Evolutionary conservation across 2,329 filamentous ascomycete species (phyloP), one percentile per base, ranked within the genome.

Genomic region (Aspergillus vadensis): DNA sequence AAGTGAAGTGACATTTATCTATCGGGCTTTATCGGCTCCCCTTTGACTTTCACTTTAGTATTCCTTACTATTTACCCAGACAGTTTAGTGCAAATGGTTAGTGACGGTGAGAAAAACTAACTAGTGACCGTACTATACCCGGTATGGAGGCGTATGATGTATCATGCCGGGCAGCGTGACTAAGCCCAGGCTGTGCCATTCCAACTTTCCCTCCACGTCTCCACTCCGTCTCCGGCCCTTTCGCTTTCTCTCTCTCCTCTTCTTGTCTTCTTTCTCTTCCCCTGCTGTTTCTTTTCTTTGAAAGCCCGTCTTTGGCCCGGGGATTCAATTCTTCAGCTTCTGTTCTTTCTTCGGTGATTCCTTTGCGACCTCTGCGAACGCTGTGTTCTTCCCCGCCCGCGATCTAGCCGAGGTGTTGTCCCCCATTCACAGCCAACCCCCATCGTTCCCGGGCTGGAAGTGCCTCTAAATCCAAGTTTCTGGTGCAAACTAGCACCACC

Each of bases 401-500:
- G 53, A 17, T 55, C 23, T 43, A 44, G 39, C 43, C 53, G 43
- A 55, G 53, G 53, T 43, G 38, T 39, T 43, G 38, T 39, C 38
- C 25, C 25, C 25, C 36, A 21, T 43, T 47, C 54, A 65, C 62
- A 62, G 48, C 58, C 32, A 36, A 36, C 59, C 62, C 59, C 62
- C 55, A 59, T 65, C 61, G 58, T 64, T 71, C 62, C 66, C 67
- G 67, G 65, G 65, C 65, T 70, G 64, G 59, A 68, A 58, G 44
- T 67, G 61, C 64, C 63, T 53, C 59, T 69, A 56, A 63, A 61
- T 47, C 58, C 63, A 67, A 30, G 39, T 55, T 55, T 55, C 53
- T 44, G 53, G 53, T 47, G 60, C 53, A 50, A 50, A 60, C 53
- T 60, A 51, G 57, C 59, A 63, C 57, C 60, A 63, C 58, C 55